These are phyloP conservation scores for Sclerotiophoma versabilis DNA, from an alignment of 2,329 filamentous ascomycete species.

Conservation along the genomic window DNA sequence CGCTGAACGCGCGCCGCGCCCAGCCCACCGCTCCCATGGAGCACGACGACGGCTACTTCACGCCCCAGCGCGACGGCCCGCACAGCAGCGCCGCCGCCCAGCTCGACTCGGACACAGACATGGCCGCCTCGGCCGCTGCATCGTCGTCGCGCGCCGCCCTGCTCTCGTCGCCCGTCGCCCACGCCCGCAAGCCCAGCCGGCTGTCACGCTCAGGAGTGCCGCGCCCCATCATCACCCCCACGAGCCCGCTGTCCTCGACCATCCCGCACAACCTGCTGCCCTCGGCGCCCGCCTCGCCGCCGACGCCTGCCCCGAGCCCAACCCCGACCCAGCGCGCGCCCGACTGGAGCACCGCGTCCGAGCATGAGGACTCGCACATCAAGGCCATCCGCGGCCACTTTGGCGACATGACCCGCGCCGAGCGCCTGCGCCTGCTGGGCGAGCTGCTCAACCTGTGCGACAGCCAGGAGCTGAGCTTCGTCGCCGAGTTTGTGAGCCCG, in stretches of 20 bases:
- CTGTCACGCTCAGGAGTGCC: slow-evolving; percentile 53
- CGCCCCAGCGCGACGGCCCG: slow-evolving; percentile 28
- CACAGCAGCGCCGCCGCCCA: slow-evolving; percentile 29
- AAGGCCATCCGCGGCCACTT: slow-evolving; percentile 83
- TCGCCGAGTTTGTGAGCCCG: slow-evolving; percentile 94
- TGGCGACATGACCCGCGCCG: slow-evolving; percentile 74
- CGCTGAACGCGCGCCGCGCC: too few species aligned
- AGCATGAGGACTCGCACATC: slow-evolving; percentile 83
- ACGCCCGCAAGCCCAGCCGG: slow-evolving; percentile 48
- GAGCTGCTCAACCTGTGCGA: slow-evolving; percentile 94
- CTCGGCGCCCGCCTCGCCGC: slow-evolving; percentile 70
- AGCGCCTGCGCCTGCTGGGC: slow-evolving; percentile 81
- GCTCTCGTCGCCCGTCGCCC: slow-evolving; percentile 46
- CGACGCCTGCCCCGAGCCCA: slow-evolving; percentile 71
- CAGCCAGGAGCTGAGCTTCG: slow-evolving; percentile 92
- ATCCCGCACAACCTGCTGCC: slow-evolving; percentile 68
- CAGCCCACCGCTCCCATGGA: slow-evolving; percentile 37
- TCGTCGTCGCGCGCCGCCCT: slow-evolving; percentile 44
- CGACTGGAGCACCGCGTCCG: slow-evolving; percentile 79
- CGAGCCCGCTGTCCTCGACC: slow-evolving; percentile 56
- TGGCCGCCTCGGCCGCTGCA: slow-evolving; percentile 43
- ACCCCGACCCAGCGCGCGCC: slow-evolving; percentile 68
- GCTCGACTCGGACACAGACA: slow-evolving; percentile 46
- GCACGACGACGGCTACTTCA: slow-evolving; percentile 45
- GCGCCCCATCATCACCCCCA: slow-evolving; percentile 58